Evolutionary conservation across 2,329 filamentous ascomycete genomes (phyloP).

Genomic region (Nectriaceae sp.): DNA sequence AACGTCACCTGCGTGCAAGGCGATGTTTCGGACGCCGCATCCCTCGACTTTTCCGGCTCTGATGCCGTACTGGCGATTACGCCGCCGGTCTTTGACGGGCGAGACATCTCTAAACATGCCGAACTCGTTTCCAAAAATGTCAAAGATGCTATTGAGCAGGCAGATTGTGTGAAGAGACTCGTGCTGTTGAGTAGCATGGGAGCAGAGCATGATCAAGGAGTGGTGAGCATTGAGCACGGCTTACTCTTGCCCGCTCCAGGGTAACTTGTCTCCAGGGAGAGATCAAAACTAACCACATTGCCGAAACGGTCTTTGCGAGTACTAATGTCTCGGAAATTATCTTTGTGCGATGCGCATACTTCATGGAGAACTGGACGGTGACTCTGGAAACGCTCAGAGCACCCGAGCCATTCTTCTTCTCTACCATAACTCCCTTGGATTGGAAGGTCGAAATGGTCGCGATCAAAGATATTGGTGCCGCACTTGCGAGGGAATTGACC

Average conservation of each 20-base stretch:
- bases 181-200: conserved; percentile 35
- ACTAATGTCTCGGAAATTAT: conserved; percentile 25
- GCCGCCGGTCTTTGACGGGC: conserved; percentile 28
- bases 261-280: conserved; percentile 32
- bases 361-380: conserved; percentile 42
- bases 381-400: conserved; percentile 27
- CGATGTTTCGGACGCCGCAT: conserved; percentile 28
- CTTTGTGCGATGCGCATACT: conserved; percentile 37
- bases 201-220: conserved; percentile 34
- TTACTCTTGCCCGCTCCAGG: not conserved
- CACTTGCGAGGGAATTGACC: conserved; percentile 26
- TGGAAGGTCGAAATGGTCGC: conserved; percentile 35
- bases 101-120: conserved; percentile 22
- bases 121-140: conserved; percentile 30
- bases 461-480: conserved; percentile 23
- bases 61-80: conserved; percentile 35
- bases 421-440: conserved; percentile 36
- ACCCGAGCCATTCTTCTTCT: conserved; percentile 33
- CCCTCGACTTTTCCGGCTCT: conserved; percentile 33
- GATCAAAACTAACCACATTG: conserved; percentile 36
- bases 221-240: conserved; percentile 22
- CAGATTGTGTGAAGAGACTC: conserved; percentile 29
- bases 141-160: conserved; percentile 26
- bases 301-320: conserved; percentile 26
- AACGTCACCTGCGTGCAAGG: conserved; percentile 32